phyloP scores from a whole-genome alignment of 805 yeast genomes.

The Nakazawaea peltata region DNA sequence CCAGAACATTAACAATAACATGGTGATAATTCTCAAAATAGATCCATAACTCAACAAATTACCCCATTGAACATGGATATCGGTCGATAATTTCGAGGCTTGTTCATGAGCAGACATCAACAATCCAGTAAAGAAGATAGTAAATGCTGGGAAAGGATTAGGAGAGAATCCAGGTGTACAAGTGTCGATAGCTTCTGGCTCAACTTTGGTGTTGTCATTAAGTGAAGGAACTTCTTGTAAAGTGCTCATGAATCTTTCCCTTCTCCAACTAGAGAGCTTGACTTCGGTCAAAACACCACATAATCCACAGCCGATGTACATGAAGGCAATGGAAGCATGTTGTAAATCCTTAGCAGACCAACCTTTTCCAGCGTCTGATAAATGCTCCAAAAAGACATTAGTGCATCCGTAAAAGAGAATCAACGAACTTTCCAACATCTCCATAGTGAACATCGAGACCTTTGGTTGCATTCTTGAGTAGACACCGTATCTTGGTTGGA shows the following conservation, averaged over 20 bases:
- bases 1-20: conserved; percentile 41
- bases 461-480: conserved; percentile 33
- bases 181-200: conserved; percentile 14
- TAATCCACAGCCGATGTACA: conserved; percentile 86
- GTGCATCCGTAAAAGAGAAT: conserved; percentile 86
- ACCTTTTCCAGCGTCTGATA: conserved; percentile 66
- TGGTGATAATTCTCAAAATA: conserved; percentile 61
- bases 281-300: conserved; percentile 82
- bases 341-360: conserved; percentile 91
- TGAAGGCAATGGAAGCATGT: conserved; percentile 85
- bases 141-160: conserved; percentile 90
- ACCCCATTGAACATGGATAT: conserved; percentile 92
- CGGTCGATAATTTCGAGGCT: conserved; percentile 68
- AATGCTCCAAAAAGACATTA: conserved; percentile 84
- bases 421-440: conserved; percentile 69
- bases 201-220: conserved; percentile 13
- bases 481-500: conserved; percentile 16
- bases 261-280: conserved; percentile 56
- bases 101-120: conserved; percentile 94
- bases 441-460: conserved; percentile 62
- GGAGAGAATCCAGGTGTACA: conserved; percentile 74
- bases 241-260: conserved; percentile 15
- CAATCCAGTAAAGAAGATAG: conserved; percentile 93
- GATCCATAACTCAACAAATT: conserved; percentile 75
- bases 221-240: conserved; percentile 9